These are phyloP conservation scores for Botrytis porri DNA, from an alignment of 2,329 filamentous ascomycete genomes.

Conservation along the genomic window DNA sequence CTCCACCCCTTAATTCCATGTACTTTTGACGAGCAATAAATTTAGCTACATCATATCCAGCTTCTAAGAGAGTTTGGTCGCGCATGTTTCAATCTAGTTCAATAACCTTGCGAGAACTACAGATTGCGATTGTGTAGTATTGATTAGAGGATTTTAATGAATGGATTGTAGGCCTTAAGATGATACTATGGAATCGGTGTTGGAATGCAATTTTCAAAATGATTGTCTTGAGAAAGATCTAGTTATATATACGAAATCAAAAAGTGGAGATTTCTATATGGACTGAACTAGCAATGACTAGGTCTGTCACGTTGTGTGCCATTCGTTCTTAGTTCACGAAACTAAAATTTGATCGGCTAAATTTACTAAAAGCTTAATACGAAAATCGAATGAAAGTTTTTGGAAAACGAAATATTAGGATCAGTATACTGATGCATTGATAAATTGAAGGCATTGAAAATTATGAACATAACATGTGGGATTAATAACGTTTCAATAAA, in stretches of 20 bases:
- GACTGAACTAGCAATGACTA: not conserved
- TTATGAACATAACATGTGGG: not conserved
- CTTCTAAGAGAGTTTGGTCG: too few species aligned
- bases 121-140: not conserved
- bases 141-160: not conserved
- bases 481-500: not conserved
- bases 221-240: too few species aligned
- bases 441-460: not conserved
- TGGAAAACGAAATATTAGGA: fast-evolving
- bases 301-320: not conserved
- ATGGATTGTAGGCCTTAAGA: not conserved
- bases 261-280: not conserved
- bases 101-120: not conserved
- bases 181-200: not conserved
- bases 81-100: too few species aligned
- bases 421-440: not conserved
- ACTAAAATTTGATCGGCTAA: not conserved
- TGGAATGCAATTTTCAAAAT: not conserved
- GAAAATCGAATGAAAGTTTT: fast-evolving
- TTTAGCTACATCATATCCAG: too few species aligned
- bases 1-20: too few species aligned
- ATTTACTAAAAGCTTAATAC: not conserved
- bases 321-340: not conserved
- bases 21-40: too few species aligned
- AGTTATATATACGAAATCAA: not conserved